phyloP scores from a whole-genome alignment of 2,329 filamentous ascomycete species.

The Aspergillus eucalypticola region DNA sequence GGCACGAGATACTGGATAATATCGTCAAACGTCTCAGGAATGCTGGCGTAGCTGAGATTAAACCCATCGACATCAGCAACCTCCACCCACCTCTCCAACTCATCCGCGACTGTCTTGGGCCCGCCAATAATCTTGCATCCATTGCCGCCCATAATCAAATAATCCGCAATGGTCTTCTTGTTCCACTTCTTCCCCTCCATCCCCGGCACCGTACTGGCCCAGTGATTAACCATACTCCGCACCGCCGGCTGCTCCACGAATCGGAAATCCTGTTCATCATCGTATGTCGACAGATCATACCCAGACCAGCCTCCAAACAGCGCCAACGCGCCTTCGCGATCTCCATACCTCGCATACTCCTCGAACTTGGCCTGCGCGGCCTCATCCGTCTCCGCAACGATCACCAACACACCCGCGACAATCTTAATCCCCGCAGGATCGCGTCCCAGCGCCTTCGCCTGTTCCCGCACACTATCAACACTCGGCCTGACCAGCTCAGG shows the following conservation, averaged over 20 bases:
- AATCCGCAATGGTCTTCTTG: conserved; percentile 38
- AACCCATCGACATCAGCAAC: conserved; percentile 39
- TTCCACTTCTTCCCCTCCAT: conserved; percentile 43
- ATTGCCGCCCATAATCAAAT: conserved; percentile 37
- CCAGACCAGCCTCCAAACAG: conserved; percentile 52
- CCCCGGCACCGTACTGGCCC: conserved; percentile 47
- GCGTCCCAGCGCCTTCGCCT: conserved; percentile 42
- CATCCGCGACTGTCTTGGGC: conserved; percentile 39
- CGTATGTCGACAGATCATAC: conserved; percentile 45
- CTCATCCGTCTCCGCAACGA: conserved; percentile 49
- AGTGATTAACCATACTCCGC: conserved; percentile 47
- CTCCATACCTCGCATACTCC: conserved; percentile 45
- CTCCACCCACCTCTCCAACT: conserved; percentile 40
- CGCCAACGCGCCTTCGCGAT: conserved; percentile 47
- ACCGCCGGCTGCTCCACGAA: conserved; percentile 46
- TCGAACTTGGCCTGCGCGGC: conserved; percentile 47
- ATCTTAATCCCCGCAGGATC: conserved; percentile 46
- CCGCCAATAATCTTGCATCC: conserved; percentile 40
- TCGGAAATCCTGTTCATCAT: conserved; percentile 49
- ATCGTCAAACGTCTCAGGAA: conserved; percentile 41
- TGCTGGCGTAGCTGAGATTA: conserved; percentile 36
- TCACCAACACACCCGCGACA: conserved; percentile 46
- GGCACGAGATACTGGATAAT: conserved; percentile 35
- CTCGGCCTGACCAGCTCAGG: conserved; percentile 44
- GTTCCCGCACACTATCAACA: conserved; percentile 44